Conservation (phyloP, 495 filamentous ascomycete species). For the Cenococcum geophilum region DNA sequence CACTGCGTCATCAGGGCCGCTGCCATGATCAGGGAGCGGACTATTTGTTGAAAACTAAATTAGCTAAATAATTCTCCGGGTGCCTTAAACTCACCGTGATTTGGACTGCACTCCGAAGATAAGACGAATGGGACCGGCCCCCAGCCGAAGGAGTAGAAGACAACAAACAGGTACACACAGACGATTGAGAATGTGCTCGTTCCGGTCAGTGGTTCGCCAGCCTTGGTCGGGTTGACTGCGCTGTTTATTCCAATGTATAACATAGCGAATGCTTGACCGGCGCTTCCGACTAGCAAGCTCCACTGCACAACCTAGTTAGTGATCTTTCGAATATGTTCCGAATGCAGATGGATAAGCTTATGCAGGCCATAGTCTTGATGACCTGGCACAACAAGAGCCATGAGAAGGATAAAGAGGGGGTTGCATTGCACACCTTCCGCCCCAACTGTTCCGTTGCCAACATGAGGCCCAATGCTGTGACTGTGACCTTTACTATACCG, state of each 20-base stretch:
- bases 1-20: slow-evolving; percentile 63
- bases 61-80: background rate
- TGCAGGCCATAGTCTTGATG: slow-evolving; percentile 15
- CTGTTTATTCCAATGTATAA: slow-evolving; percentile 28
- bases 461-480: slow-evolving; percentile 27
- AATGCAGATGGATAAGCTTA: slow-evolving; percentile 23
- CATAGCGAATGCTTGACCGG: slow-evolving; percentile 30
- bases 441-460: slow-evolving; percentile 28
- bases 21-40: slow-evolving; percentile 28
- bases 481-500: slow-evolving; percentile 28
- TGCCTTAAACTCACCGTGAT: slow-evolving; percentile 16
- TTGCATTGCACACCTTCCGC: slow-evolving; percentile 26
- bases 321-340: background rate
- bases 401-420: background rate
- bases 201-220: slow-evolving; percentile 28
- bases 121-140: slow-evolving; percentile 59
- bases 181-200: slow-evolving; percentile 22
- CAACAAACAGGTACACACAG: slow-evolving; percentile 68
- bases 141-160: slow-evolving; percentile 75
- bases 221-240: slow-evolving; percentile 21
- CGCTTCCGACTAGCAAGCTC: slow-evolving; percentile 18
- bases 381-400: slow-evolving; percentile 1
- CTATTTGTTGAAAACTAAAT: background rate
- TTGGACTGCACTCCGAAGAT: slow-evolving; percentile 25
- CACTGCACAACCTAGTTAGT: slow-evolving; percentile 14